Evolutionary conservation across 495 filamentous ascomycete genomes (phyloP).

Genomic region (Neurospora sp.): DNA sequence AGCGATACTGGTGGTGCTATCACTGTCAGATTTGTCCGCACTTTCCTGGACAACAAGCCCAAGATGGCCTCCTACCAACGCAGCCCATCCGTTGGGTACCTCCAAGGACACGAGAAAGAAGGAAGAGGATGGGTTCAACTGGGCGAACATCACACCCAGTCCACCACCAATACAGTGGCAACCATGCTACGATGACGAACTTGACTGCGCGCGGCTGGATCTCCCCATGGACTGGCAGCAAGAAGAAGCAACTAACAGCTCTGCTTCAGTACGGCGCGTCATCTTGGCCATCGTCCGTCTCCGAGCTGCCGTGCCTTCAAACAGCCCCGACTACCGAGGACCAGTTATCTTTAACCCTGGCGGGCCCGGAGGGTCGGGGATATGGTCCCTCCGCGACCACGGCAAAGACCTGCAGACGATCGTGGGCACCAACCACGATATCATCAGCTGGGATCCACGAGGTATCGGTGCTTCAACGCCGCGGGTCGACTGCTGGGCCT

Average conservation of each 20-base stretch:
- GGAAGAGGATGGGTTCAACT: slow-evolving; percentile 5
- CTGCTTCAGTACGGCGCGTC: slow-evolving; percentile 11
- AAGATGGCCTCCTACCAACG: neutral
- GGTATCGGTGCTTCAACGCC: slow-evolving; percentile 36
- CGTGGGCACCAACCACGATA: slow-evolving; percentile 36
- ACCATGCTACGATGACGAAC: slow-evolving; percentile 17
- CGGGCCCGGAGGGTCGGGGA: slow-evolving; percentile 41
- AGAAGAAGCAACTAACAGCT: neutral
- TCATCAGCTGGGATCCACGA: slow-evolving; percentile 43
- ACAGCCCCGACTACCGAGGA: slow-evolving; percentile 28
- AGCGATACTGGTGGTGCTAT: neutral
- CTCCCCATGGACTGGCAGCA: slow-evolving; percentile 39
- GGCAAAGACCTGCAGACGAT: slow-evolving; percentile 34
- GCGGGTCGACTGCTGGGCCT: slow-evolving; percentile 32
- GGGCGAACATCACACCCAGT: slow-evolving; percentile 25
- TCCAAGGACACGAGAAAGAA: neutral
- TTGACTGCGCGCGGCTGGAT: slow-evolving; percentile 33
- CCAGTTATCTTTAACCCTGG: slow-evolving; percentile 45
- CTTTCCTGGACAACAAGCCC: neutral
- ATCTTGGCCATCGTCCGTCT: slow-evolving; percentile 35
- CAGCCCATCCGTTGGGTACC: neutral
- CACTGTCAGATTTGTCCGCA: neutral
- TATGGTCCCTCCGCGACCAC: slow-evolving; percentile 25
- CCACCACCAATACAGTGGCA: slow-evolving; percentile 21
- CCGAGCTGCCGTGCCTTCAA: slow-evolving; percentile 21